Conservation (phyloP, 2,329 filamentous ascomycete species). For the Zymoseptoria brevis region DNA sequence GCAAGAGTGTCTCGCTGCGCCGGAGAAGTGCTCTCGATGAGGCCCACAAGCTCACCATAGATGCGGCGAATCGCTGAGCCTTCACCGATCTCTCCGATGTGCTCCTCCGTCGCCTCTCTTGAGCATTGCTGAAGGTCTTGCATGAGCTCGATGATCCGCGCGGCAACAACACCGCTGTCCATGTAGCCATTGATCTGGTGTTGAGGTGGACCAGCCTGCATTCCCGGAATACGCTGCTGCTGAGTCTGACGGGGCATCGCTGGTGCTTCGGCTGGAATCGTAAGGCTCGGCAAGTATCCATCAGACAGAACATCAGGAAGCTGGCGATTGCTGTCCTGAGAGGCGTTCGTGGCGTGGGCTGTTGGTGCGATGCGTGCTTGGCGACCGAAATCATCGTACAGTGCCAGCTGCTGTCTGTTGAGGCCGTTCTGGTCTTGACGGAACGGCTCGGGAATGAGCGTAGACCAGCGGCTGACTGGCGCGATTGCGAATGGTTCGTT, state of each 20-base stretch:
- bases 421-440: conserved; percentile 67
- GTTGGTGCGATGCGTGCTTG: conserved; percentile 56
- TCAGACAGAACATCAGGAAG: conserved; percentile 57
- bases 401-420: conserved; percentile 85
- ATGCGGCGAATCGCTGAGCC: conserved; percentile 49
- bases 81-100: conserved; percentile 49
- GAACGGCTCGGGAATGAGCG: conserved; percentile 89
- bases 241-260: conserved; percentile 53
- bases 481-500: conserved; percentile 79
- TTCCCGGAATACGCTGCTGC: conserved; percentile 37
- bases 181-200: conserved; percentile 54
- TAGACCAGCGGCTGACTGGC: conserved; percentile 77
- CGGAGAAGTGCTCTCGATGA: conserved; percentile 42
- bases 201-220: conserved; percentile 30
- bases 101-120: conserved; percentile 50
- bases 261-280: conserved; percentile 55
- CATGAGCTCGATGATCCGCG: conserved; percentile 48
- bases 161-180: conserved; percentile 46
- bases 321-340: conserved; percentile 53
- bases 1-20: conserved; percentile 50
- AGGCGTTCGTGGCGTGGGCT: conserved; percentile 47
- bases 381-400: conserved; percentile 92
- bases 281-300: conserved; percentile 54
- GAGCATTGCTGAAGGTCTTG: conserved; percentile 50
- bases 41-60: conserved; percentile 49